These are phyloP conservation scores for Funneliformis geosporum DNA, from an alignment of 192 early-diverging fungal genomes.

Conservation along the genomic window DNA sequence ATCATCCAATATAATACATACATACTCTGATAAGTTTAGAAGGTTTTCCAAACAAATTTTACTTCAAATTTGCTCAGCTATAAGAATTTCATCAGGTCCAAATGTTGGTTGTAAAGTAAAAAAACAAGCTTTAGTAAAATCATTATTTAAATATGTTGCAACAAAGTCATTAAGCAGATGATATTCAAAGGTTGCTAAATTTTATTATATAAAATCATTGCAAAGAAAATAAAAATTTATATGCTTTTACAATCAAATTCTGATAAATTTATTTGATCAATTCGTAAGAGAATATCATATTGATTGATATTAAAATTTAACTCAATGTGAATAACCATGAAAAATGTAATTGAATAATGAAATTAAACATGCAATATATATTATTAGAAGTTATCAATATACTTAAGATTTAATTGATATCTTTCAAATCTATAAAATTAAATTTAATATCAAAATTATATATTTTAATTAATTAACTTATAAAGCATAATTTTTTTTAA, in stretches of 20 bases:
- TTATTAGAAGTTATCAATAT: background rate
- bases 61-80: constrained; percentile 38
- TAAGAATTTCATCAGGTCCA: constrained; percentile 15
- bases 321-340: background rate
- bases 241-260: background rate
- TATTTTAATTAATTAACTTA: background rate
- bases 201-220: too few species aligned
- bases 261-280: background rate
- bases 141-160: background rate
- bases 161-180: background rate
- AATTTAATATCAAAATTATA: background rate
- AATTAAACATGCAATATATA: background rate
- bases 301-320: constrained; percentile 6
- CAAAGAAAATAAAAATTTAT: background rate
- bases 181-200: background rate
- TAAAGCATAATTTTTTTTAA: constrained; percentile 3
- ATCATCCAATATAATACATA: background rate
- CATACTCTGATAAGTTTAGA: background rate
- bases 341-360: background rate
- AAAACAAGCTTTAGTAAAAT: background rate
- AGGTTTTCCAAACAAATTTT: constrained; percentile 31
- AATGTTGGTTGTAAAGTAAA: constrained; percentile 36
- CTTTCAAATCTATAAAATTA: constrained; percentile 8
- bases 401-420: constrained; percentile 9
- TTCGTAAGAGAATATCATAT: background rate